Evolutionary conservation across 805 yeast genomes (phyloP), one percentile per base, ranked within the genome.

Genomic region (Wickerhamomyces bovis): DNA sequence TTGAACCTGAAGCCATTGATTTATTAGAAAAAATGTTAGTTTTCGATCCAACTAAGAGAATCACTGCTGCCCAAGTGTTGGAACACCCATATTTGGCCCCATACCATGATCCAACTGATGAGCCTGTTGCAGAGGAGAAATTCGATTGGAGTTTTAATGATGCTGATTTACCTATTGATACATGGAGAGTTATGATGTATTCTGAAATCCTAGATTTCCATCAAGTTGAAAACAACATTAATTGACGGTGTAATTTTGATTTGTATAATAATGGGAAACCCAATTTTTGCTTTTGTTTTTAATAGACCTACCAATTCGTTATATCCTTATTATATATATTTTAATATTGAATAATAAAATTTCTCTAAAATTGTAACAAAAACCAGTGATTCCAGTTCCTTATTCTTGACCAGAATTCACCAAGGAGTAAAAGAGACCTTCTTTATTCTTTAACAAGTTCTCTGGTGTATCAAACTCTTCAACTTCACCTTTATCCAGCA

Each of bases 101-200:
- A 12, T 94, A 92, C 67, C 99, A 94, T 65, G 99, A 94, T 62
- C 96, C 98, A 28, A 78, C 89, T 4, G 99, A 94, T 68, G 99
- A 94, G 69, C 99, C 99, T 1, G 85, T 79, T 6, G 96, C 98
- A 26, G 88, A 82, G 42, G 87, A 85, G 55, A 85, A 85, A 64
- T 94, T 94, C 60, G 99, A 94, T 68, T 94, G 99, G 99, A 83
- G 94, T 60, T 92, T 92, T 67, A 92, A 94, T 65, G 98, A 95
- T 57, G 98, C 97, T 0, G 99, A 92, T 67, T 75, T 92, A 58
- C 97, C 98, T 3, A 94, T 94, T 16, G 98, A 94, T 61, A 89
- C 97, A 13, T 92, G 99, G 99, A 82, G 96, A 70, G 96, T 89
- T 18, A 92, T 94, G 98, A 92, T 94, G 96, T 94, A 94, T 69